phyloP scores from a whole-genome alignment of 2,329 filamentous ascomycete species.

The Tolypocladium sp. region DNA sequence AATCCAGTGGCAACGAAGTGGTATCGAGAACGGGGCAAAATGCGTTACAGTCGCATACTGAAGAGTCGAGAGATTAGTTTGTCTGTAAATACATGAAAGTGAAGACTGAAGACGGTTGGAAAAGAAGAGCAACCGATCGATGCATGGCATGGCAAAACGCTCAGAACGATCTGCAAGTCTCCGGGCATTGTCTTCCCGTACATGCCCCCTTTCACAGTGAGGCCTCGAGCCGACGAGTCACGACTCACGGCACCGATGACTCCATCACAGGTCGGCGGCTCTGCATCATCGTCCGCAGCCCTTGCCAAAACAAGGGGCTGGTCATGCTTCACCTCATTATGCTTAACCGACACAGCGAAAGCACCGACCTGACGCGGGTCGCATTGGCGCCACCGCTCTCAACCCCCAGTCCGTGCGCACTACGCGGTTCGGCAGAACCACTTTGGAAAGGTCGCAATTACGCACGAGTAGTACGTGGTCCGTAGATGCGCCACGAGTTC shows the following conservation, averaged over 20 bases:
- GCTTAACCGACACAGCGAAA: neutral
- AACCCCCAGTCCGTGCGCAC: neutral
- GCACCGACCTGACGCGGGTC: no score
- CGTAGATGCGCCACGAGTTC: neutral
- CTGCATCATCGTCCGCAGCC: neutral
- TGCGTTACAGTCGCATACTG: neutral
- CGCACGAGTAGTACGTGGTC: no score
- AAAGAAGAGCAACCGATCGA: neutral
- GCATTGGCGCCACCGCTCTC: neutral
- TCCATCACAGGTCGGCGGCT: neutral
- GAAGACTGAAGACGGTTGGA: neutral
- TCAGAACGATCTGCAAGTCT: neutral
- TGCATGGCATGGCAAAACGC: neutral
- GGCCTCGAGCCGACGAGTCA: neutral
- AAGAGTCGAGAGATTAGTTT: neutral
- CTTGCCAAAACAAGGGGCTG: neutral
- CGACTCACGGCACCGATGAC: neutral
- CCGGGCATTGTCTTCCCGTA: no score
- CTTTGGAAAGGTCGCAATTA: neutral
- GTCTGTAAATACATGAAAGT: neutral
- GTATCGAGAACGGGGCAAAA: neutral
- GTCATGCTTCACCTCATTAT: neutral
- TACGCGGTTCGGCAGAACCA: neutral
- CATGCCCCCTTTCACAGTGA: neutral
- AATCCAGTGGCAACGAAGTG: neutral